These are phyloP conservation scores for Crithidia bombi DNA, from an alignment of 208 protist species.

Conservation along the genomic window DNA sequence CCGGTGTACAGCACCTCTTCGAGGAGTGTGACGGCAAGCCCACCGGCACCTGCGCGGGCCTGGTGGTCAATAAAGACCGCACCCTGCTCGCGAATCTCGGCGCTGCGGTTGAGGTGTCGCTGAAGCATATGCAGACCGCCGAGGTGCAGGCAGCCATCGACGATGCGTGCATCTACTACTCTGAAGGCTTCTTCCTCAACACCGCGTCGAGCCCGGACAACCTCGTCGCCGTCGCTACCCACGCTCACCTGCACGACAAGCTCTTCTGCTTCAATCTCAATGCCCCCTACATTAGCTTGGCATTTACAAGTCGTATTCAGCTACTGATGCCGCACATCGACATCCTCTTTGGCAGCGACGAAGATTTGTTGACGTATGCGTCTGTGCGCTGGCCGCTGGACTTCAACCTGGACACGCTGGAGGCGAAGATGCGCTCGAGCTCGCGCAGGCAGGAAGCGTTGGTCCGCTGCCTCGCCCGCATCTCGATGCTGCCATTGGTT, in stretches of 20 bases:
- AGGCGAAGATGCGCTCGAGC: slow-evolving; percentile 6
- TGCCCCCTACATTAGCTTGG: slow-evolving; percentile 94
- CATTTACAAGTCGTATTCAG: slow-evolving; percentile 86
- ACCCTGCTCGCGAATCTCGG: slow-evolving; percentile 95
- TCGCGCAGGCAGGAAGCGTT: slow-evolving; percentile 25
- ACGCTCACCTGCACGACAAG: slow-evolving; percentile 89
- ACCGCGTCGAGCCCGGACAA: slow-evolving; percentile 92
- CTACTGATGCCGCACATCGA: slow-evolving; percentile 92
- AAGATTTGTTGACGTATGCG: slow-evolving; percentile 89
- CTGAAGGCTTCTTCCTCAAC: slow-evolving; percentile 95
- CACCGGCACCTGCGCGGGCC: slow-evolving; percentile 96
- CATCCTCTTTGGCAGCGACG: slow-evolving; percentile 95
- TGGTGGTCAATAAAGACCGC: slow-evolving; percentile 92
- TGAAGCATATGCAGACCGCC: slow-evolving; percentile 53
- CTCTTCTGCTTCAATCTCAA: slow-evolving; percentile 94
- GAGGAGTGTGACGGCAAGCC: slow-evolving; percentile 63
- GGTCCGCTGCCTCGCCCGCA: slow-evolving; percentile 48
- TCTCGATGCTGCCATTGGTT: slow-evolving; percentile 73
- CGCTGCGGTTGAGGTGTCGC: slow-evolving; percentile 92
- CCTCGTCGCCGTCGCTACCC: slow-evolving; percentile 73
- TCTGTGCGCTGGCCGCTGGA: slow-evolving; percentile 57
- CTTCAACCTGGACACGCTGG: slow-evolving; percentile 36
- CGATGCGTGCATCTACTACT: slow-evolving; percentile 78
- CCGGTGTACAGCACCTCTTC: slow-evolving; percentile 81
- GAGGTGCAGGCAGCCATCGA: slow-evolving; percentile 66